A percentile compares a stretch with the other conserved stretches of the same genome.
Evolutionary conservation across 2,329 filamentous ascomycete genomes (phyloP).

Genomic region (Trichoderma sp.): DNA sequence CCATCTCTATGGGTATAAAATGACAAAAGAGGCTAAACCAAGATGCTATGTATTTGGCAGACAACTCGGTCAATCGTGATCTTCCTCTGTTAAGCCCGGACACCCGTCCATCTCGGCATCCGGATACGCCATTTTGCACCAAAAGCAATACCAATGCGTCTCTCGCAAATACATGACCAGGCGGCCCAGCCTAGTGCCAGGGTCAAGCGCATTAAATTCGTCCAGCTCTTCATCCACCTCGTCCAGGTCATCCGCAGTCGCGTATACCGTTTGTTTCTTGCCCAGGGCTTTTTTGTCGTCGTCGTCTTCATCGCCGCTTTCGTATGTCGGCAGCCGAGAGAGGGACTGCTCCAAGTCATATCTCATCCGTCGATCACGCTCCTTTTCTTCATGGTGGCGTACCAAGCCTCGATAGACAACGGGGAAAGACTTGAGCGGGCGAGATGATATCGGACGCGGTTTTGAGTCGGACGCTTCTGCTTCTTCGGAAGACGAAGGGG

Average conservation of each 20-base stretch:
- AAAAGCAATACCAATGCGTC: constrained; percentile 84
- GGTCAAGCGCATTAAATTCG: constrained; percentile 71
- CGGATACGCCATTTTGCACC: constrained; percentile 86
- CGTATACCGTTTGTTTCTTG: constrained; percentile 55
- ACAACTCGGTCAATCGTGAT: constrained; percentile 55
- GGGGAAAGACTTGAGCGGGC: constrained; percentile 67
- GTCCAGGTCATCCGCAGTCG: constrained; percentile 68
- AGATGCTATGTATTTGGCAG: constrained; percentile 15
- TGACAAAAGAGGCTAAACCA: constrained; percentile 1
- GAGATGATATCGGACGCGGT: constrained; percentile 43
- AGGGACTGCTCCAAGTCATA: constrained; percentile 68
- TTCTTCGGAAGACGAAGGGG: constrained; percentile 26
- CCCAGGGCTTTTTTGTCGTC: constrained; percentile 73
- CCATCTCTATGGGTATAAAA: not conserved
- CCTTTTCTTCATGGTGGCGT: constrained; percentile 67
- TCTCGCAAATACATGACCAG: constrained; percentile 71
- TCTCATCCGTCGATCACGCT: constrained; percentile 66
- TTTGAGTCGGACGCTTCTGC: constrained; percentile 33
- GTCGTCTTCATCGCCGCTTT: constrained; percentile 68
- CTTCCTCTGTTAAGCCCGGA: constrained; percentile 83
- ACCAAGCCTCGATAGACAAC: constrained; percentile 79
- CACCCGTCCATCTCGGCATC: constrained; percentile 80
- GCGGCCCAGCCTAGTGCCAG: constrained; percentile 64
- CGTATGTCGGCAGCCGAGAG: constrained; percentile 64
- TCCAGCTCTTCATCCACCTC: constrained; percentile 80